Evolutionary conservation across 306 rosid species (phyloP).

Genomic region (Medicago lupulina): DNA sequence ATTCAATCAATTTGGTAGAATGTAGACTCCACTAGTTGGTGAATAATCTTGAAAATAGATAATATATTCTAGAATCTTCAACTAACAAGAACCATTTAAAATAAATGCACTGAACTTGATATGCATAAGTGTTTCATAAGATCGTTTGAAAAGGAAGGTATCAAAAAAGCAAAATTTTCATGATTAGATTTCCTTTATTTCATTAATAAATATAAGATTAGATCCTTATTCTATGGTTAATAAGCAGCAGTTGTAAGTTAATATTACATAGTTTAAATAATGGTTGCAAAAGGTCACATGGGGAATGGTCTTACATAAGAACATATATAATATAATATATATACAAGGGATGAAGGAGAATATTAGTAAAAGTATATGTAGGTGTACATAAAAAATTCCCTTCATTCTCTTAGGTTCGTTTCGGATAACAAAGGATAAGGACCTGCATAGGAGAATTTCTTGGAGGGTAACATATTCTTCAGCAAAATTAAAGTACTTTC

Average conservation of each 20-base stretch:
- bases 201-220: slow-evolving; percentile 9
- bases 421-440: slow-evolving; percentile 58
- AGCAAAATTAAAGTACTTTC: slow-evolving; percentile 40
- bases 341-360: slow-evolving; percentile 34
- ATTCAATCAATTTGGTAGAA: neutral
- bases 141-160: slow-evolving; percentile 37
- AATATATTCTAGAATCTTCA: slow-evolving; percentile 22
- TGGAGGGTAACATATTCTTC: slow-evolving; percentile 45
- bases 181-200: slow-evolving; percentile 28
- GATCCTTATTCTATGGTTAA: slow-evolving; percentile 3
- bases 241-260: slow-evolving; percentile 6
- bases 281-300: slow-evolving; percentile 34
- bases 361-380: slow-evolving; percentile 16
- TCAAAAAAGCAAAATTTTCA: slow-evolving; percentile 8
- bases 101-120: slow-evolving; percentile 37
- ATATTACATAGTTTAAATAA: neutral
- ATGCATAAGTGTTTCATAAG: slow-evolving; percentile 29
- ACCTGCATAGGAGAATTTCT: slow-evolving; percentile 37
- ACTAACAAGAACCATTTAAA: slow-evolving; percentile 14
- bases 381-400: slow-evolving; percentile 28
- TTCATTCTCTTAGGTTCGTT: slow-evolving; percentile 50
- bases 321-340: slow-evolving; percentile 19
- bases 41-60: slow-evolving; percentile 33
- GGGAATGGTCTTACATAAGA: slow-evolving; percentile 36
- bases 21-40: slow-evolving; percentile 28